These are phyloP conservation scores for Cyclotella baltica DNA, from an alignment of 108 stramenopile species.

Conservation along the genomic window DNA sequence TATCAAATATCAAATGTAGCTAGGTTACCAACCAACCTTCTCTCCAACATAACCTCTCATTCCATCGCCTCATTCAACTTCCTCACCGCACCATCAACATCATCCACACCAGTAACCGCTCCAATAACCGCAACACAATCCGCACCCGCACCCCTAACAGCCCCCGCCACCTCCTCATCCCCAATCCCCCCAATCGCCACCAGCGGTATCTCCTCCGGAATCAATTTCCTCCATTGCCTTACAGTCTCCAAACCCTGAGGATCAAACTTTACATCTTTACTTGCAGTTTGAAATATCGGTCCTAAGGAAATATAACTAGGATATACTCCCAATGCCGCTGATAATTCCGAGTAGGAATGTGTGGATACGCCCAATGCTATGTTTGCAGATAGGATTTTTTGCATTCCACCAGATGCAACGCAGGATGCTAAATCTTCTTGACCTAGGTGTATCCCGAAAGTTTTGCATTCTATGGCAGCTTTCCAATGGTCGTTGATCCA, in stretches of 20 bases:
- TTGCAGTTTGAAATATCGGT: slow-evolving; percentile 86
- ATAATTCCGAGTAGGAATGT: slow-evolving; percentile 91
- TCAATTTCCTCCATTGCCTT: slow-evolving; percentile 80
- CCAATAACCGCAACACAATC: slow-evolving; percentile 92
- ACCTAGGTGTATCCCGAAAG: slow-evolving; percentile 92
- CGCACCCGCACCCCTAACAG: slow-evolving; percentile 79
- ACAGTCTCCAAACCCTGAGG: slow-evolving; percentile 86
- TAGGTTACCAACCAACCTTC: too few relatives aligned
- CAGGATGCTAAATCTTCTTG: slow-evolving; percentile 91
- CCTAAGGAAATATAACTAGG: slow-evolving; percentile 93
- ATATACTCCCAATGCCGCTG: slow-evolving; percentile 81
- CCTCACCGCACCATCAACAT: slow-evolving; percentile 59
- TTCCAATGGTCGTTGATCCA: slow-evolving; percentile 96
- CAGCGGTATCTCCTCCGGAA: slow-evolving; percentile 79
- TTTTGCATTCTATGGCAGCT: slow-evolving; percentile 72
- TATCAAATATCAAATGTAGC: too few relatives aligned
- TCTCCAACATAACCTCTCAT: too few relatives aligned
- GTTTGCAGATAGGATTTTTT: slow-evolving; percentile 46
- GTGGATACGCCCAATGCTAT: slow-evolving; percentile 92
- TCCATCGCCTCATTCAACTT: slow-evolving; percentile 71
- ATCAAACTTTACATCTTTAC: slow-evolving; percentile 88
- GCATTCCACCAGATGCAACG: slow-evolving; percentile 62
- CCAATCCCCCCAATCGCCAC: slow-evolving; percentile 92
- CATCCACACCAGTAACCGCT: slow-evolving; percentile 79
- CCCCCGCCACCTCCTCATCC: slow-evolving; percentile 64